Conservation (phyloP, 2,329 filamentous ascomycete species). For the Penicillium sp. region DNA sequence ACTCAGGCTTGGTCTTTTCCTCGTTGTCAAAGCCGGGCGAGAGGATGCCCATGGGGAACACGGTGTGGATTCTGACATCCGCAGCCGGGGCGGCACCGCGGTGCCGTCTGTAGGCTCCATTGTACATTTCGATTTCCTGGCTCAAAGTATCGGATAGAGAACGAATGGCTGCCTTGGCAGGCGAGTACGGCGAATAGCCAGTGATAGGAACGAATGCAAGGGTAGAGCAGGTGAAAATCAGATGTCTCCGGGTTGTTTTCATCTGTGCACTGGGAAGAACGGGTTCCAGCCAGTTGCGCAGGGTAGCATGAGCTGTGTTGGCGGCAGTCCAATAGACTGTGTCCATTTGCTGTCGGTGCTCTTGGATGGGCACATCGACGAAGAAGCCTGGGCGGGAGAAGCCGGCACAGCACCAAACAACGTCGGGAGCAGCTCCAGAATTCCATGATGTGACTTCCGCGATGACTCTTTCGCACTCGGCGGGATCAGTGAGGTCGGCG, state of each 20-base stretch:
- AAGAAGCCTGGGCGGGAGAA: slow-evolving; percentile 66
- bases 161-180: slow-evolving; percentile 75
- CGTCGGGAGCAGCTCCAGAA: slow-evolving; percentile 60
- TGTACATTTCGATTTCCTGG: slow-evolving; percentile 80
- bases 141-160: slow-evolving; percentile 72
- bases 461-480: slow-evolving; percentile 63
- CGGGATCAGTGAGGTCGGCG: slow-evolving; percentile 65
- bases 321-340: slow-evolving; percentile 81
- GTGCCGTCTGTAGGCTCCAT: slow-evolving; percentile 47
- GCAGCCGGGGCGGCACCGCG: slow-evolving; percentile 44
- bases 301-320: slow-evolving; percentile 73
- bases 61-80: slow-evolving; percentile 67
- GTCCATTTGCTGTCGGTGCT: slow-evolving; percentile 72
- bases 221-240: slow-evolving; percentile 78
- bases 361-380: slow-evolving; percentile 60
- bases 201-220: slow-evolving; percentile 66
- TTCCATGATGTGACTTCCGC: slow-evolving; percentile 72
- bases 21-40: slow-evolving; percentile 67
- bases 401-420: slow-evolving; percentile 87
- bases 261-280: slow-evolving; percentile 24
- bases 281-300: slow-evolving; percentile 62
- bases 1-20: slow-evolving; percentile 66
- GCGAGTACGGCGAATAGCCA: slow-evolving; percentile 76
- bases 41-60: slow-evolving; percentile 76
- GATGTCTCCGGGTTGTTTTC: slow-evolving; percentile 50